Base-by-base conservation (phyloP, 352 stramenopile genomes). In the Phytophthora idaei region DNA sequence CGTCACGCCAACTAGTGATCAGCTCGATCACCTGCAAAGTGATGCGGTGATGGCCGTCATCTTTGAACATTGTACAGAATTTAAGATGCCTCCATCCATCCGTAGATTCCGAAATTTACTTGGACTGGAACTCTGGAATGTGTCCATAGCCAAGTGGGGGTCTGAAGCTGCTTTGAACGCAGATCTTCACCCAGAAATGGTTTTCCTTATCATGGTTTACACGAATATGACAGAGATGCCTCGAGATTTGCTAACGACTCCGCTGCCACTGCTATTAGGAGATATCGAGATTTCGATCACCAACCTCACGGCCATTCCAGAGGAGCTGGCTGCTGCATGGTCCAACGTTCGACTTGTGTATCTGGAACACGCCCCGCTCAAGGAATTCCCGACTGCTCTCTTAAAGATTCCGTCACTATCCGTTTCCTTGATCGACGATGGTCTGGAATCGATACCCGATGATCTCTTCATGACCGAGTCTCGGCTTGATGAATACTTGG, bases 91-190 rank as follows among this genome's bases (percentile, higher is more conserved):
- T 7, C n/a, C 57, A 11, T 53, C 55, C 1, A 58, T 90, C 15
- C 57, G 47, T 4, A 36, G 32, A 1, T 90, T 86, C 47, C 57
- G 17, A 6, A 85, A 90, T 25, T 42, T 90, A 4, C 54, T 88
- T 2, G 75, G 76, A 12, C 41, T 90, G 46, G 79, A 90, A 21
- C 64, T 88, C 1, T 90, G 71, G 65, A 90, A 90, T 49, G 78
- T 77, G 10, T 83, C 81, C 1, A 57, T 89, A 0, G 27, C 57
- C 0, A 61, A 75, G 21, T 90, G 81, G 79, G 57, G 53, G 0
- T 21, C 12, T 0, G 64, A 84, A 0, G 74, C 78, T 3, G 73
- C 71, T 12, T 57, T 89, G 39, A 80, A 75, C 9, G 62, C 58
- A 7, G 27, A 54, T 0, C 56, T 71, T 17, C 77, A 87, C 25